Conservation (phyloP, 768 basidiomycete genomes). For the Tulasnella sp. region DNA sequence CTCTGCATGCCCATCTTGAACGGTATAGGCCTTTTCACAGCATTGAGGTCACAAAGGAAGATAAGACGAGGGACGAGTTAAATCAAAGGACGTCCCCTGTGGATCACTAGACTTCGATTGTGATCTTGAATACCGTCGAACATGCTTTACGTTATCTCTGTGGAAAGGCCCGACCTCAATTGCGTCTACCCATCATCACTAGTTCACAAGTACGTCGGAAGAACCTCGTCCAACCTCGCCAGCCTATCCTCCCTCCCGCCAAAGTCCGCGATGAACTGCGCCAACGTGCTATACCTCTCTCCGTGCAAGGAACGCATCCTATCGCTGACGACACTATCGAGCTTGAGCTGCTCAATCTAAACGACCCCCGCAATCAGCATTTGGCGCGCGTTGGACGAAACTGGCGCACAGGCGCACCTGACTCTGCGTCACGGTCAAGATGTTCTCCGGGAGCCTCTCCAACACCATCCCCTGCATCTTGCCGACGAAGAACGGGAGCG, state of each 20-base stretch:
- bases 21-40: too few species aligned
- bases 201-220: conserved; percentile 38
- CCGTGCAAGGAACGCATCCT: conserved; percentile 3
- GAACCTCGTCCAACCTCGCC: conserved; percentile 39
- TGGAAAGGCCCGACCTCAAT: too few species aligned
- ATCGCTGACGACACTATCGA: conserved; percentile 15
- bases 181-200: too few species aligned
- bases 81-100: too few species aligned
- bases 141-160: too few species aligned
- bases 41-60: too few species aligned
- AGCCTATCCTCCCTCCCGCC: not conserved
- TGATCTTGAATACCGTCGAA: too few species aligned
- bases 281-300: conserved; percentile 10
- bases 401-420: conserved; percentile 37
- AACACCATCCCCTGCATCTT: conserved; percentile 51
- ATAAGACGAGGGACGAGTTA: too few species aligned
- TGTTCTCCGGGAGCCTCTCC: conserved; percentile 47
- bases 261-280: conserved; percentile 4
- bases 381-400: not conserved
- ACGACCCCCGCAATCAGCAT: not conserved
- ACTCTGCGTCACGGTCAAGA: conserved; percentile 57
- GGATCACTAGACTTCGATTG: too few species aligned
- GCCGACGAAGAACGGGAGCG: conserved; percentile 51
- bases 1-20: too few species aligned
- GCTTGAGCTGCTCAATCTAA: conserved; percentile 19